A percentile compares a stretch with the other conserved stretches of the same genome.
phyloP scores from a whole-genome alignment of 768 basidiomycete genomes.

The Mrakia gelida region DNA sequence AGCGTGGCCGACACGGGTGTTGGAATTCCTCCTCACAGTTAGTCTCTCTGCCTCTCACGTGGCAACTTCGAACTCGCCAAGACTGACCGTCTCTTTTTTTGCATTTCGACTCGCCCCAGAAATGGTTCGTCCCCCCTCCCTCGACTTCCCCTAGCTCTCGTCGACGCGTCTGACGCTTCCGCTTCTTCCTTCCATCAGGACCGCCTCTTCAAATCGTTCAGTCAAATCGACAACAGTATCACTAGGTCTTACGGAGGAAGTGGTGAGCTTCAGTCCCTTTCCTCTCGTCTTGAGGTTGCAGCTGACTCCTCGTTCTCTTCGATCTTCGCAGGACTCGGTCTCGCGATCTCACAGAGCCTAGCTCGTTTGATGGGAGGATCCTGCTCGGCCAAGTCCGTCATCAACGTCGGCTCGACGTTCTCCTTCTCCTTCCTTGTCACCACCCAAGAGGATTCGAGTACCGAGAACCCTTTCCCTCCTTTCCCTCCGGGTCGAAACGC shows the following conservation, averaged over 20 bases:
- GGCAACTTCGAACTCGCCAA: too few relatives aligned
- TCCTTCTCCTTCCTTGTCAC: slow-evolving; percentile 14
- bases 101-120: not conserved
- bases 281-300: too few relatives aligned
- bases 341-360: slow-evolving; percentile 18
- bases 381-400: not conserved
- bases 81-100: not conserved
- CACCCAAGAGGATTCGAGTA: not conserved
- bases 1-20: slow-evolving; percentile 17
- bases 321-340: slow-evolving; percentile 1
- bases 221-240: slow-evolving; percentile 4
- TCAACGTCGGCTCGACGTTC: slow-evolving; percentile 8
- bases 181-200: not conserved
- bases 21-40: slow-evolving; percentile 18
- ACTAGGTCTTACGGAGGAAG: slow-evolving; percentile 1
- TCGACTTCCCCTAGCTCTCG: too few relatives aligned
- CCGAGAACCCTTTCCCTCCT: not conserved
- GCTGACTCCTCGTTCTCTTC: not conserved
- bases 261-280: not conserved
- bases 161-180: too few relatives aligned
- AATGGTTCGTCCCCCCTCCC: not conserved
- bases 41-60: not conserved
- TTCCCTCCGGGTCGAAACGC: not conserved
- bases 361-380: slow-evolving; percentile 16
- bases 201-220: slow-evolving; percentile 21